Base-by-base conservation (phyloP, 1,139 yeast species). In the Diutina ranongensis region DNA sequence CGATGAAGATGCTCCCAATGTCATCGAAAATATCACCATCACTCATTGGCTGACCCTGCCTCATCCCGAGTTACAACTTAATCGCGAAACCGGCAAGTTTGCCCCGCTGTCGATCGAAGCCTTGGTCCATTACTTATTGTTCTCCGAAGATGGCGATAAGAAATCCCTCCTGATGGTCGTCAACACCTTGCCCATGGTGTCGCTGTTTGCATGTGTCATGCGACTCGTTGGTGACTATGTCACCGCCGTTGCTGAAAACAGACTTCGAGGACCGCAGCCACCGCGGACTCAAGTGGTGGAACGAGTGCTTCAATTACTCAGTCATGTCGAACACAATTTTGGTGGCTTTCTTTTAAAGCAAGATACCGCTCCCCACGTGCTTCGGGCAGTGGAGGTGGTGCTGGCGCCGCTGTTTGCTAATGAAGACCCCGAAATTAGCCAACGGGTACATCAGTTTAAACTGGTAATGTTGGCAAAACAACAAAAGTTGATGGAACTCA, bases 51-150 rank as follows among this genome's bases (percentile, higher is more conserved):
- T 16, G 20, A 25, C 42, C 4, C 8, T n/a, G 2, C 19, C n/a
- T 1, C 95, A 87, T 58, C 95, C 95, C 1, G 80, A 78, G 40
- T 63, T 87, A 36, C 67, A 65, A 35, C 63, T 78, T 50, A 86
- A 82, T 55, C 63, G 65, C 34, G 62, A 66, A 3, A 38, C 42
- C 13, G 72, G 48, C 66, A 74, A 46, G 15, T 48, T 49, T 35
- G 25, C 27, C 16, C 46, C 50, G 9, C 45, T 50, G 19, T 59
- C 86, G 1, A 59, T 78, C 16, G 95, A 86, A 57, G 74, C 88
- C 38, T 68, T 87, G 40, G 74, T 88, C 49, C 96, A 87, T 59
- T 76, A 84, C 10, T 66, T 84, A 32, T 60, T 86, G 7, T 85
- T 85, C 61, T 55, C 51, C 31, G 55, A 57, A 34, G 49, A 55